Conservation (phyloP, 371 early-diverging fungal species). For the Fennellomyces sp. region DNA sequence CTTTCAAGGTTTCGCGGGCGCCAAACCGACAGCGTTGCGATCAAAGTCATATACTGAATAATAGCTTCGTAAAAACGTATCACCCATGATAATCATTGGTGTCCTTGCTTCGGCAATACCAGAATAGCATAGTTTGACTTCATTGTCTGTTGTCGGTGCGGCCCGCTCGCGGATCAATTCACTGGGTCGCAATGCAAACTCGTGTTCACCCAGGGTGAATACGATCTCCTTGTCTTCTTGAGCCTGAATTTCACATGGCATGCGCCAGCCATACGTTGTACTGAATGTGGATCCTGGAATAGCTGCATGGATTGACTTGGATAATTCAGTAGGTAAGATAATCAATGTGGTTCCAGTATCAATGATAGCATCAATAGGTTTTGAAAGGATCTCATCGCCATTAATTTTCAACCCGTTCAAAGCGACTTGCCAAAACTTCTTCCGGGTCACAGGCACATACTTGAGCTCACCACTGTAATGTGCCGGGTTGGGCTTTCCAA, state of each 20-base stretch:
- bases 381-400: slow-evolving; percentile 12
- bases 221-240: slow-evolving; percentile 10
- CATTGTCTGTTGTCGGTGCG: slow-evolving; percentile 3
- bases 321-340: slow-evolving; percentile 31
- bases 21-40: slow-evolving; percentile 22
- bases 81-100: slow-evolving; percentile 31
- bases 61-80: slow-evolving; percentile 35
- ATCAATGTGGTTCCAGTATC: slow-evolving; percentile 43
- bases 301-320: slow-evolving; percentile 36
- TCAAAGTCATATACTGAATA: slow-evolving; percentile 35
- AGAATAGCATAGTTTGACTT: slow-evolving; percentile 30
- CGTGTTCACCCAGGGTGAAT: slow-evolving; percentile 21
- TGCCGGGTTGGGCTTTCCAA: slow-evolving; percentile 37
- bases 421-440: slow-evolving; percentile 57
- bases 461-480: slow-evolving; percentile 48
- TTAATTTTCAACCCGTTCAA: slow-evolving; percentile 40
- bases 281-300: slow-evolving; percentile 43
- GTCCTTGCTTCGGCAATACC: slow-evolving; percentile 36
- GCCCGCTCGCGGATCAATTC: slow-evolving; percentile 28
- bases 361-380: slow-evolving; percentile 32
- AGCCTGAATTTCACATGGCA: slow-evolving; percentile 34
- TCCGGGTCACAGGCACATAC: slow-evolving; percentile 37
- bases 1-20: slow-evolving; percentile 20
- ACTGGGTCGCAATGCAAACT: slow-evolving; percentile 13
- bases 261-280: slow-evolving; percentile 38